phyloP scores from a whole-genome alignment of 2,329 filamentous ascomycete genomes.

The Calonectria hawksworthii region DNA sequence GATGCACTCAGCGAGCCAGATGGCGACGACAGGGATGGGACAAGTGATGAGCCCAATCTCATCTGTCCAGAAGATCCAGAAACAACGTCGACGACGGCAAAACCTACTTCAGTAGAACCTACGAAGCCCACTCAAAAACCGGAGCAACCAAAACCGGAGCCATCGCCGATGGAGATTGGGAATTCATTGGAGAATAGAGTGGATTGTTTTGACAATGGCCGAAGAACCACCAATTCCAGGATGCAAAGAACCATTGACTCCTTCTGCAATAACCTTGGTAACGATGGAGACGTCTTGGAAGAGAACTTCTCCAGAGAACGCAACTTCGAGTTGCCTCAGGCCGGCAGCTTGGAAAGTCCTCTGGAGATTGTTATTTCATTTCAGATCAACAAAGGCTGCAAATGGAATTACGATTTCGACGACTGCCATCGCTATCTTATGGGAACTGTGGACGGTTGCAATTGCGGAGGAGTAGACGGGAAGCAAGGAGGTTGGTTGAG shows the following conservation, averaged over 20 bases:
- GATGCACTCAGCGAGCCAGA: too few relatives aligned
- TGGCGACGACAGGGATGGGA: not conserved
- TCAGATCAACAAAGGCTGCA: constrained; percentile 29
- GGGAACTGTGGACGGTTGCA: constrained; percentile 36
- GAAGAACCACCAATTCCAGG: constrained; percentile 25
- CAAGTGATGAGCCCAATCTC: not conserved
- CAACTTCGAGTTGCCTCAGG: constrained; percentile 17
- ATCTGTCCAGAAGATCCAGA: not conserved
- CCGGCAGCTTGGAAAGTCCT: not conserved
- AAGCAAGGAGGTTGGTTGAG: constrained; percentile 35
- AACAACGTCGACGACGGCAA: not conserved
- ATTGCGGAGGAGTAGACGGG: constrained; percentile 38
- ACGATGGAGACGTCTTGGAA: not conserved
- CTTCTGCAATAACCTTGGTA: constrained; percentile 25
- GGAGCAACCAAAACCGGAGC: not conserved
- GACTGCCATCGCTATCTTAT: constrained; percentile 38
- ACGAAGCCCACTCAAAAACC: not conserved
- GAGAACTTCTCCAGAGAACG: constrained; percentile 7
- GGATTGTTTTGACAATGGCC: constrained; percentile 35
- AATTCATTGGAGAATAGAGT: constrained; percentile 24
- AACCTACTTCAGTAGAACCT: too few relatives aligned
- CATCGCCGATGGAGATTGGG: constrained; percentile 20
- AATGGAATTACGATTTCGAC: constrained; percentile 23
- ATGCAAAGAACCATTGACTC: constrained; percentile 27
- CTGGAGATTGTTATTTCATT: constrained; percentile 29